phyloP scores from a whole-genome alignment of 768 basidiomycete genomes.

The Clitopilus hobsonii region DNA sequence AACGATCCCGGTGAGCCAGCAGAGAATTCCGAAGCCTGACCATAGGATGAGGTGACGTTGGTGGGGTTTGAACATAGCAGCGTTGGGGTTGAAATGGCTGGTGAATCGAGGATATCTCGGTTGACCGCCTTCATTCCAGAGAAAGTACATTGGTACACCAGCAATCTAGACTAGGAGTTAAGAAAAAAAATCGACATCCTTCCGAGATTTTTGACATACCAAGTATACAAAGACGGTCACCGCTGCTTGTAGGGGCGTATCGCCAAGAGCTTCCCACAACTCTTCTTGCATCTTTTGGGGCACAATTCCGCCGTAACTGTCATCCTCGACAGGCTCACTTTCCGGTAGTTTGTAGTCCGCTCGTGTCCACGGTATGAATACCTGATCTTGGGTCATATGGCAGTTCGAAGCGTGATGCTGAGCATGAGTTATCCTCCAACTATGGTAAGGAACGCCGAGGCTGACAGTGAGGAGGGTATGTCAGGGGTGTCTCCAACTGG shows the following conservation, averaged over 20 bases:
- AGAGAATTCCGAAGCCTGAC: slow-evolving; percentile 68
- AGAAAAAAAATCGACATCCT: too few species aligned
- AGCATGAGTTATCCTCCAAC: slow-evolving; percentile 80
- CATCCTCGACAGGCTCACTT: slow-evolving; percentile 53
- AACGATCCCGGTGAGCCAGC: slow-evolving; percentile 50
- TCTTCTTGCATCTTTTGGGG: slow-evolving; percentile 49
- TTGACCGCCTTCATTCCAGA: slow-evolving; percentile 72
- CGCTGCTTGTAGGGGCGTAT: slow-evolving; percentile 62
- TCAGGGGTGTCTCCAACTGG: too few species aligned
- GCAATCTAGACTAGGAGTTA: too few species aligned
- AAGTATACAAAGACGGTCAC: slow-evolving; percentile 40
- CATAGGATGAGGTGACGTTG: slow-evolving; percentile 61
- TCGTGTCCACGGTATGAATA: slow-evolving; percentile 76
- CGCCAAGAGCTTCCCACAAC: slow-evolving; percentile 68
- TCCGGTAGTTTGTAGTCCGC: slow-evolving; percentile 46
- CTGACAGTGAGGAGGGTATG: slow-evolving; percentile 29
- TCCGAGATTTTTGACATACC: slow-evolving; percentile 26
- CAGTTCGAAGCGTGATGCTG: slow-evolving; percentile 82
- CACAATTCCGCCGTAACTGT: slow-evolving; percentile 47
- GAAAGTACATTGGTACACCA: slow-evolving; percentile 73
- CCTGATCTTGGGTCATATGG: slow-evolving; percentile 80
- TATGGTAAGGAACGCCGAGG: slow-evolving; percentile 84
- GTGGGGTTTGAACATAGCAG: slow-evolving; percentile 66
- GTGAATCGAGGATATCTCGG: slow-evolving; percentile 57
- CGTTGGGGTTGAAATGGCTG: slow-evolving; percentile 69